Evolutionary conservation across 257 asterid genomes (phyloP).

Genomic region (Rauvolfia tetraphylla): DNA sequence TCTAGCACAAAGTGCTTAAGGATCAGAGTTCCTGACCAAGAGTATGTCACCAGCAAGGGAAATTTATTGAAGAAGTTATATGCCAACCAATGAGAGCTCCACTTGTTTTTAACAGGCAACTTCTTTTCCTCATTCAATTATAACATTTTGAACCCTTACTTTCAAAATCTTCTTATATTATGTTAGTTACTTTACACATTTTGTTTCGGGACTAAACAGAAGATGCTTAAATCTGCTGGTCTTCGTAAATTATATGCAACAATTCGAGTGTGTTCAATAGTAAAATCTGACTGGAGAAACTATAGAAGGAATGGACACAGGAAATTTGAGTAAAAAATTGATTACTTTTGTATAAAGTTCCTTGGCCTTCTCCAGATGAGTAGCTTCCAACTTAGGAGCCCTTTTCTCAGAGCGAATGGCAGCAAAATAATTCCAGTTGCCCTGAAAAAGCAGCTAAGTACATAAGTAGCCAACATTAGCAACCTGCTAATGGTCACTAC

Average conservation of each 20-base stretch:
- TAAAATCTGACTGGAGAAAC: neutral
- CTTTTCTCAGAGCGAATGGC: slow-evolving; percentile 77
- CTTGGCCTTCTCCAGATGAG: slow-evolving; percentile 96
- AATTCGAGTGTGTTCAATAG: neutral
- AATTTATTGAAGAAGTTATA: neutral
- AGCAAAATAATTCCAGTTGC: slow-evolving; percentile 91
- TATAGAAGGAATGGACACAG: neutral
- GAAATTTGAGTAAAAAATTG: slow-evolving; percentile 18
- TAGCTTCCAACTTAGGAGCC: slow-evolving; percentile 89
- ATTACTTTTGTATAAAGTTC: slow-evolving; percentile 89
- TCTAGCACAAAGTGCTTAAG: neutral
- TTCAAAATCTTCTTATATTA: neutral
- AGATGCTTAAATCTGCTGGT: neutral
- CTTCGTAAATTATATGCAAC: neutral
- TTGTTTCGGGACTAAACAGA: neutral
- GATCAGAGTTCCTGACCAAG: neutral
- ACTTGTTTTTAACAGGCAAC: neutral
- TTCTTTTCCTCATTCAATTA: neutral
- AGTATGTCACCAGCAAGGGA: slow-evolving; percentile 6
- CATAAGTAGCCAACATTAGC: slow-evolving; percentile 19
- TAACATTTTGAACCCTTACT: neutral
- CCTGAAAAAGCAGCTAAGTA: slow-evolving; percentile 45
- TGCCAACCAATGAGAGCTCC: neutral
- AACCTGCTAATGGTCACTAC: slow-evolving; percentile 16
- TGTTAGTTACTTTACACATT: neutral